Base-by-base conservation (phyloP, 1,284 basidiomycete species). In the Ustilago trichophora region DNA sequence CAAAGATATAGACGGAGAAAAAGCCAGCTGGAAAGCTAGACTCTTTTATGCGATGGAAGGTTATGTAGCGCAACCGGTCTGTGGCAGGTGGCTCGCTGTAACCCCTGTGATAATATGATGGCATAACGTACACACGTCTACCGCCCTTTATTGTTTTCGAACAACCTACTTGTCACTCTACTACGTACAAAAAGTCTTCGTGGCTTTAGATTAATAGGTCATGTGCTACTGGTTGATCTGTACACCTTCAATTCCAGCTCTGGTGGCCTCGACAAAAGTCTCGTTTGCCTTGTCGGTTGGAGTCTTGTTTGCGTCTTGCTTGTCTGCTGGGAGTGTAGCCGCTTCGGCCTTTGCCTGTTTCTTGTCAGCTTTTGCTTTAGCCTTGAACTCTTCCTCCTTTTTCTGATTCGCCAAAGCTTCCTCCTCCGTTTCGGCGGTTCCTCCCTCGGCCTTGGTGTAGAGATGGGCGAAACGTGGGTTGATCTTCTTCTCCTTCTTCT, bases 401-500 rank as follows among this genome's bases (percentile, higher is more conserved):
- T 72, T 67, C 50, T 66, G 49, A 26, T 72, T 66, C 22, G 47
- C 62, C 18, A 47, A 31, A 2, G 72, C 72, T 27, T 71, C 70
- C 38, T 77, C 73, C 46, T 68, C 55, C 2, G 60, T 64, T 47
- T 75, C 65, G 3, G 75, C 75, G 0, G 67, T 73, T 6, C 75
- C 75, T 9, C 75, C 75, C 33, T 77, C 67, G 29, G 53, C 64
- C 31, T 67, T 72, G 4, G 68, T 65, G 44, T 68, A 66, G 15
- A 57, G 55, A 36, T 72, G 73, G 4, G 75, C 75, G 24, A 75
- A 53, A 29, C 52, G 50, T 4, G 75, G 75, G 42, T 76, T 76
- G 38, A 74, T 56, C 44, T 79, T 77, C 24, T 73, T 75, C 29
- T 63, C 71, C 58, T 78, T 79, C 50, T 75, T 75, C 63, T 73